Base-by-base conservation (phyloP, 192 early-diverging fungal species). In the Geranomyces variabilis region DNA sequence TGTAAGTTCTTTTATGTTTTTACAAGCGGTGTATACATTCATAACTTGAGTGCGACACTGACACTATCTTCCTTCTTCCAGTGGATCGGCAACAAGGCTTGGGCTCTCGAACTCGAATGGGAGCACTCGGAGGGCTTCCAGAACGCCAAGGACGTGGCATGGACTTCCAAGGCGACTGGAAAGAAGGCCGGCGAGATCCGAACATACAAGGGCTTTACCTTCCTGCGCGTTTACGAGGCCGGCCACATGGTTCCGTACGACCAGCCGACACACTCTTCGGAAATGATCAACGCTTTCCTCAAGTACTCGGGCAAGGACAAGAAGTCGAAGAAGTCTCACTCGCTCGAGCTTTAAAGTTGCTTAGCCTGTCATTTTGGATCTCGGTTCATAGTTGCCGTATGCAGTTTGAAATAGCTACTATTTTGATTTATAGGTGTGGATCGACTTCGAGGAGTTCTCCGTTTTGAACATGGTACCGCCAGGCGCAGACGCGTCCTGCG, bases 221-320 rank as follows among this genome's bases (percentile, higher is more conserved):
- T 93, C 83, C 77, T 99, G 63, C 87, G 90, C 22, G 86, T 93
- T 15, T 94, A 88, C 80, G 91, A 88, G 65, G 94, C 92, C 49
- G 94, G 96, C 1, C 80, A 79, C 67, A 79, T 81, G 80, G 19
- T 89, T 15, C 96, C 96, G n/a, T 94, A 95, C 74, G 96, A 98
- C 79, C 91, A 95, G 83, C 92, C 93, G 57, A 85, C 82, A 66
- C 86, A 84, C 74, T 84, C 88, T 46, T 77, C 90, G 30, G 94
- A 94, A 80, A 90, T 98, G 86, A 86, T 98, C 69, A 94, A 93
- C 82, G 79, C 80, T 57, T 98, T 94, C 94, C 71, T 94, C 63
- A 34, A 17, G 17, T 29, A 60, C 58, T 33, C 66, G 3, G 29
- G n/a, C 66, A 67, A 67, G 66, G 21, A 67, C 36, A 41, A 41